Evolutionary conservation across 805 yeast genomes (phyloP), one percentile per base, ranked within the genome.

Genomic region (Pichia paraexigua): DNA sequence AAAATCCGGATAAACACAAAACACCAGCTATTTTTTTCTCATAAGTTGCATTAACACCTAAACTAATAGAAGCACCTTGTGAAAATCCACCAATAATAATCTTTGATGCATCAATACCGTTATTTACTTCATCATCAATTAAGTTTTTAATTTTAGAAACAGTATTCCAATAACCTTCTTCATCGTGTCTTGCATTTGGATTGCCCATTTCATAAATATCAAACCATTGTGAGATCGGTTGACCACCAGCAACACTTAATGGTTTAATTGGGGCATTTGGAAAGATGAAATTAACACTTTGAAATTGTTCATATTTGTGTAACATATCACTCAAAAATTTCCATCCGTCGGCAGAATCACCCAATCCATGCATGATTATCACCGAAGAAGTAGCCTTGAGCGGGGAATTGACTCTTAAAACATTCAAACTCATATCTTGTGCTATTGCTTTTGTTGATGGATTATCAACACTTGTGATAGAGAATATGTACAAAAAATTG

Each of bases 71-170:
- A 46, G 89, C 95, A 50, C 99, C 99, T 69, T 94, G 99, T 5
- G 95, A 85, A 64, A 94, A 94, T 0, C 99, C 99, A 37, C 98
- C 98, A 52, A 94, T 72, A n/a, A 94, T 71, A 45, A 94, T 85
- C 49, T 85, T 78, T 18, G 79, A 80, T 0, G 85, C 72, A 5
- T 78, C 74, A 37, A 86, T 76, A 11, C 84, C 80, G 8, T 60
- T 58, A 10, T 76, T 77, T 17, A 77, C 70, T 57, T 83, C 81
- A 50, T 80, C 80, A 21, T 75, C 64, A 43, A 85, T 72, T 56
- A 75, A 69, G 1, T 60, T 59, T 47, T 75, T 71, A 24, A 84
- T 70, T 3, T 67, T 58, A 1, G 74, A 72, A 44, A 80, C 69
- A 13, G 82, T 71, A 48, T 71, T 70, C 58, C 78, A 61, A 61